These are phyloP conservation scores for Gracilaria gracilis DNA, from an alignment of 23 red algal genomes.

Conservation along the genomic window DNA sequence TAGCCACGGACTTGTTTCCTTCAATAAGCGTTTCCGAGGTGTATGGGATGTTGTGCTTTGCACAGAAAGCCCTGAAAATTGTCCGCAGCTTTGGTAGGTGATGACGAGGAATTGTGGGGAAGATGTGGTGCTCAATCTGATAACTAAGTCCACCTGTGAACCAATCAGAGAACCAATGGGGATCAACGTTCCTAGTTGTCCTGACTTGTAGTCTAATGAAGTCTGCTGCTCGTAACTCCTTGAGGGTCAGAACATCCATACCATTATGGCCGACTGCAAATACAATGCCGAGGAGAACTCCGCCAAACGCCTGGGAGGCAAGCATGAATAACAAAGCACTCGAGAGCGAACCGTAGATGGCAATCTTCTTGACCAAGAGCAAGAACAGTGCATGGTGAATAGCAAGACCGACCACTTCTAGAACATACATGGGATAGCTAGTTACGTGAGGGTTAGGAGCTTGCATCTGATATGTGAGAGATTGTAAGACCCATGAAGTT, in stretches of 20 bases:
- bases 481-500: slow-evolving; percentile 80
- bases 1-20: slow-evolving; percentile 72
- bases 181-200: slow-evolving; percentile 78
- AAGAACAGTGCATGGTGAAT: slow-evolving; percentile 64
- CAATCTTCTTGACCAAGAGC: slow-evolving; percentile 47
- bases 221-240: slow-evolving; percentile 62
- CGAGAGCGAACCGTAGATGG: slow-evolving; percentile 8
- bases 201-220: slow-evolving; percentile 80
- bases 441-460: slow-evolving; percentile 43
- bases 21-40: slow-evolving; percentile 70
- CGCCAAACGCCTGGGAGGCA: slow-evolving; percentile 63
- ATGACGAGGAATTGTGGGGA: slow-evolving; percentile 82
- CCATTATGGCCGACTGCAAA: slow-evolving; percentile 90
- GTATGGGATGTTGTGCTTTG: slow-evolving; percentile 80
- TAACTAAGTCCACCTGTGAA: slow-evolving; percentile 86
- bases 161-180: slow-evolving; percentile 77
- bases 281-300: slow-evolving; percentile 82
- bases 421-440: slow-evolving; percentile 23
- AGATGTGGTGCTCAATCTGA: slow-evolving; percentile 93
- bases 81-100: slow-evolving; percentile 46
- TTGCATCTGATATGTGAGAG: slow-evolving; percentile 47
- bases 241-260: slow-evolving; percentile 81
- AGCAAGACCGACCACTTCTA: slow-evolving; percentile 57
- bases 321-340: slow-evolving; percentile 45
- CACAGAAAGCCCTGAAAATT: slow-evolving; percentile 77